Evolutionary conservation across 2,329 filamentous ascomycete species (phyloP), one percentile per base, ranked within the genome.

Genomic region (Fusarium piperis): DNA sequence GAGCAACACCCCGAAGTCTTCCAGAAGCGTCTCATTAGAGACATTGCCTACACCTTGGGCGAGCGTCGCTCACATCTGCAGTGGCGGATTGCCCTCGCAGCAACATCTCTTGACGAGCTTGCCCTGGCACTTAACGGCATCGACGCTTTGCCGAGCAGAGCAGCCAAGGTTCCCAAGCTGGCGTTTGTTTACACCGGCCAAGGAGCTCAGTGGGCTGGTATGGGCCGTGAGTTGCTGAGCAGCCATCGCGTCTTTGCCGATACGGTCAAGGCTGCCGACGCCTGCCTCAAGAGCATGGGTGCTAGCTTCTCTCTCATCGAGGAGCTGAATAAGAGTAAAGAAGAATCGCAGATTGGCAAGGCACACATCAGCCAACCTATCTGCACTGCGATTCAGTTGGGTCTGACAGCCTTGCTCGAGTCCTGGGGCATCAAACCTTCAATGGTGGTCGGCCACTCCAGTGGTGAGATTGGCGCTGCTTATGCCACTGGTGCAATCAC

Each of bases 401-500:
- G 65, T 13, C 13, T 71, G 1, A 65, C 68, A 0, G 64, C 65
- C 23, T 48, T 72, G 13, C 56, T 72, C 0, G 30, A 26, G 7
- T 33, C 36, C 4, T 65, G 57, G 20, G 76, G 78, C 6, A 70
- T 85, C 20, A 33, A 20, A 3, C 79, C 80, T 0, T 23, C 59
- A 3, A 73, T 71, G 6, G 76, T 81, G 0, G 71, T 79, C 0
- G 81, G 81, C 1, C 81, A 83, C 64, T 81, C 77, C 0, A 78
- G 74, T 10, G 81, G 81, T 13, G 81, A 83, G 59, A 81, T 83
- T 28, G 78, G 78, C 12, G 82, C 80, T 16, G 82, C 81, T 0
- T 83, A 81, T 62, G 70, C 74, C 3, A 66, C 68, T 1, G 69
- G 68, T 0, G 61, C 48, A 9, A 28, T 77, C 12, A 65, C 68